Evolutionary conservation across 1,139 yeast species (phyloP), one percentile per base, ranked within the genome.

Genomic region (Geotrichum histeridarum): DNA sequence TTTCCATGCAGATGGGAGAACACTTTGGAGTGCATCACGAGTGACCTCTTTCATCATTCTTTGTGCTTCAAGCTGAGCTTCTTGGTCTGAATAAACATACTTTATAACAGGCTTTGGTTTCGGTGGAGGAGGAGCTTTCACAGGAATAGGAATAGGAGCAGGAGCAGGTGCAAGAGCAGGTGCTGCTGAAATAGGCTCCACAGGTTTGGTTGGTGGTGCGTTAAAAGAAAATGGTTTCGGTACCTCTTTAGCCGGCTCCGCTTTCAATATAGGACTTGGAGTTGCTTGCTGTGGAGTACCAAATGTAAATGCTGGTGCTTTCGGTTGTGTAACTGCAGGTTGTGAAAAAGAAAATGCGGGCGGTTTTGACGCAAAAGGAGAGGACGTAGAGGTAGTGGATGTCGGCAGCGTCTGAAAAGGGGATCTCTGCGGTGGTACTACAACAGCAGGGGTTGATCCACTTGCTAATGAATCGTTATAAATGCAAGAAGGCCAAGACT

Each of bases 401-500:
- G 18, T 12, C 7, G 49, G 45, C 15, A 32, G 36, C 6, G 45
- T 35, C 33, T 47, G 51, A 37, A 48, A 47, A 1, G 54, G 33
- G 5, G 18, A 43, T 11, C 6, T 14, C 17, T 30, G 18, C 6
- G 42, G 12, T 12, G 32, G 12, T n/a, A 15, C 2, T 12, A 35
- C 36, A n/a, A 18, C 5, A 12, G 42, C 22, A 6, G 42, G 32
- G 5, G 17, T 11, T 7, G 42, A 41, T 31, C 31, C 22, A 14
- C 30, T 11, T n/a, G 17, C 5, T 14, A 14, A 9, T 11, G 49
- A 22, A 0, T 81, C 81, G 51, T 70, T 66, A 55, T 77, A 74
- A 8, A 80, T 67, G 45, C 76, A 64, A n/a, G 63, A 63, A 2
- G 70, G 70, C 48, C 63, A 54, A 1, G 65, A 51, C 42, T 56